These are phyloP conservation scores for Russula emetica DNA, from an alignment of 768 basidiomycete species.

Conservation along the genomic window DNA sequence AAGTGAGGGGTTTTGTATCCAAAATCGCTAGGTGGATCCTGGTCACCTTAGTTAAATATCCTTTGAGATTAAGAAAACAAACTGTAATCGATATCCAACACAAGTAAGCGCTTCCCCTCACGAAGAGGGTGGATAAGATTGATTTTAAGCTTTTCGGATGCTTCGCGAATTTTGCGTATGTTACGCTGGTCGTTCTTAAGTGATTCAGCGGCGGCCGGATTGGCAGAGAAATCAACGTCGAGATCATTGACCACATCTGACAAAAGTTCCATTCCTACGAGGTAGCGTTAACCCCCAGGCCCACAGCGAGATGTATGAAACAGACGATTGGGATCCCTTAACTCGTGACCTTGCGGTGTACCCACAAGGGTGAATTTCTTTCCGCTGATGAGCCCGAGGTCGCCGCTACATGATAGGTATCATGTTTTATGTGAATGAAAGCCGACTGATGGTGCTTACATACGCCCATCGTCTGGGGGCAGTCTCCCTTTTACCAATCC, in stretches of 20 bases:
- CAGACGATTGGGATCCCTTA: slow-evolving; percentile 70
- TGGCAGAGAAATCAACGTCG: slow-evolving; percentile 71
- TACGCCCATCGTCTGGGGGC: slow-evolving; percentile 66
- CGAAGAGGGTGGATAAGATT: slow-evolving; percentile 75
- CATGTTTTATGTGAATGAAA: slow-evolving; percentile 8
- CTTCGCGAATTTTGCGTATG: slow-evolving; percentile 73
- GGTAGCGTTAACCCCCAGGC: background rate
- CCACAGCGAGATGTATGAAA: slow-evolving; percentile 11
- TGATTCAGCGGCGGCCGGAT: slow-evolving; percentile 50
- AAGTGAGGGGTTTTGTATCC: slow-evolving; percentile 82
- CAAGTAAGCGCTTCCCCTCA: slow-evolving; percentile 72
- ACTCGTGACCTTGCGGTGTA: slow-evolving; percentile 79
- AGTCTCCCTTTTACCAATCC: slow-evolving; percentile 81
- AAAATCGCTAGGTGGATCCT: slow-evolving; percentile 53
- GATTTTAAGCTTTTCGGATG: slow-evolving; percentile 56
- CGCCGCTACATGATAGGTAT: slow-evolving; percentile 40
- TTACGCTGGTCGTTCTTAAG: slow-evolving; percentile 79
- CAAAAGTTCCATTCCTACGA: slow-evolving; percentile 54
- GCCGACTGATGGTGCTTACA: slow-evolving; percentile 38
- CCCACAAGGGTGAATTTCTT: slow-evolving; percentile 85
- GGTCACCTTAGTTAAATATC: background rate
- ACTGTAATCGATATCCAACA: slow-evolving; percentile 91
- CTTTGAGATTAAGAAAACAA: slow-evolving; percentile 27
- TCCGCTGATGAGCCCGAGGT: slow-evolving; percentile 52
- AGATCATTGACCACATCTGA: slow-evolving; percentile 77